Percentiles rank a stretch among this genome's conserved stretches.
Conservation (phyloP, 371 early-diverging fungal genomes). For the Mortierella sp. region DNA sequence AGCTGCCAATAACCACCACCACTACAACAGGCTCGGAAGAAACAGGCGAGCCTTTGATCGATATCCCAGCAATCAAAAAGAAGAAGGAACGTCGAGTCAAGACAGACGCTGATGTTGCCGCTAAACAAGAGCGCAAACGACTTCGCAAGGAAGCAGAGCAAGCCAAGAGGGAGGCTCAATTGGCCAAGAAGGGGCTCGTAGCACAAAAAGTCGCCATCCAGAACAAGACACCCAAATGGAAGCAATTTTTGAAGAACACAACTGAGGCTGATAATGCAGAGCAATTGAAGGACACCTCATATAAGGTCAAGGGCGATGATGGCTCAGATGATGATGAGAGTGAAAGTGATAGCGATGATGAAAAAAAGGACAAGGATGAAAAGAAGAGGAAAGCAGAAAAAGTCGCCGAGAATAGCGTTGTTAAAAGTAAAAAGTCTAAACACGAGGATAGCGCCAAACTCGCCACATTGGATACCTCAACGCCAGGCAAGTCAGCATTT, state of each 20-base stretch:
- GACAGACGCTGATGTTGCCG: constrained; percentile 50
- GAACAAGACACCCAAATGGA: constrained; percentile 53
- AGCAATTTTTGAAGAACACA: constrained; percentile 50
- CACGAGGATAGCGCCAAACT: constrained; percentile 21
- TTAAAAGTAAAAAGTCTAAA: constrained; percentile 25
- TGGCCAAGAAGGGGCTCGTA: constrained; percentile 21
- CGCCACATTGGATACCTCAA: constrained; percentile 26
- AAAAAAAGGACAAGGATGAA: constrained; percentile 12
- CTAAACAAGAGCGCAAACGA: constrained; percentile 51
- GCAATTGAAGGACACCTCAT: constrained; percentile 43
- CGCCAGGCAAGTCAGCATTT: constrained; percentile 23
- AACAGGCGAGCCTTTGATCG: constrained; percentile 36
- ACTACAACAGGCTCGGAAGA: not conserved
- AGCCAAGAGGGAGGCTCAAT: constrained; percentile 26
- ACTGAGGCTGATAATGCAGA: constrained; percentile 54
- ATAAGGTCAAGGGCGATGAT: constrained; percentile 51
- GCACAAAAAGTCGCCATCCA: constrained; percentile 24
- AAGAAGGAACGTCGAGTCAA: constrained; percentile 57
- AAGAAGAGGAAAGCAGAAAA: constrained; percentile 33
- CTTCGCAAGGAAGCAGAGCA: constrained; percentile 45
- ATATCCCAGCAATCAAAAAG: constrained; percentile 52
- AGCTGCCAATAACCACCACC: constrained; percentile 8
- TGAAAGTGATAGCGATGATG: constrained; percentile 22
- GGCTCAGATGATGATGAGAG: constrained; percentile 27
- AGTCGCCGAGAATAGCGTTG: not conserved